phyloP scores from a whole-genome alignment of 2,329 filamentous ascomycete genomes.

The Truncatella angustata region DNA sequence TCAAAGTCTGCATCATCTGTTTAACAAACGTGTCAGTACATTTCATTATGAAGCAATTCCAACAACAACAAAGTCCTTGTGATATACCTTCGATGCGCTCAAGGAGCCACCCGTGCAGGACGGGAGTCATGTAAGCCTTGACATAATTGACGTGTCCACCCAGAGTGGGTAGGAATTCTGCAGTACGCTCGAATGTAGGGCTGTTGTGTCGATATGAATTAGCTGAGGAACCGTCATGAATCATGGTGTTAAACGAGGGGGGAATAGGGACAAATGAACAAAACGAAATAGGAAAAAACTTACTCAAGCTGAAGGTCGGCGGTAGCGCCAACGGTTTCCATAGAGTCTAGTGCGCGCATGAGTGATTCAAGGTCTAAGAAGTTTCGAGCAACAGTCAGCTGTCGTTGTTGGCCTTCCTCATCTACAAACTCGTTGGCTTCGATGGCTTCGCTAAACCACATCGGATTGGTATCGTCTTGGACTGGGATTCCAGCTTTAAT shows the following conservation, averaged over 20 bases:
- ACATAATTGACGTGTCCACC: conserved; percentile 51
- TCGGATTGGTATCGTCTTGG: conserved; percentile 30
- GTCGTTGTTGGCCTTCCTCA: conserved; percentile 35
- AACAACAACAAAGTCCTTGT: too few species aligned
- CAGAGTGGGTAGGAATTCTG: conserved; percentile 55
- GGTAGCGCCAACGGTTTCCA: conserved; percentile 64
- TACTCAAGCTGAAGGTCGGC: conserved; percentile 53
- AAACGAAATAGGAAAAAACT: too few species aligned
- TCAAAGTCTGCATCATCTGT: conserved; percentile 59
- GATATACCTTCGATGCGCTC: conserved; percentile 52
- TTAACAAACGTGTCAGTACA: conserved; percentile 11
- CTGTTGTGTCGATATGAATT: conserved; percentile 18
- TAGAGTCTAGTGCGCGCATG: conserved; percentile 61
- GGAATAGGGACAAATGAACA: background rate
- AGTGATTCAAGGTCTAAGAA: conserved; percentile 70
- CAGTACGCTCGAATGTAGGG: conserved; percentile 28
- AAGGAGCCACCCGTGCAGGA: conserved; percentile 66
- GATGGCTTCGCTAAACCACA: conserved; percentile 28
- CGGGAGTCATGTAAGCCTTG: conserved; percentile 55
- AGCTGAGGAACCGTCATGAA: background rate
- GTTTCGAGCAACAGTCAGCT: conserved; percentile 54
- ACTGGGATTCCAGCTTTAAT: conserved; percentile 28
- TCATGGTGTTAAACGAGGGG: background rate
- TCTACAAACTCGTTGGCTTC: conserved; percentile 21
- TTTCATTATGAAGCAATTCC: too few species aligned